A percentile compares a stretch with the other conserved stretches of the same genome.
These are phyloP conservation scores for Hymenoscyphus fructigenus DNA, from an alignment of 2,329 filamentous ascomycete species.

Conservation along the genomic window DNA sequence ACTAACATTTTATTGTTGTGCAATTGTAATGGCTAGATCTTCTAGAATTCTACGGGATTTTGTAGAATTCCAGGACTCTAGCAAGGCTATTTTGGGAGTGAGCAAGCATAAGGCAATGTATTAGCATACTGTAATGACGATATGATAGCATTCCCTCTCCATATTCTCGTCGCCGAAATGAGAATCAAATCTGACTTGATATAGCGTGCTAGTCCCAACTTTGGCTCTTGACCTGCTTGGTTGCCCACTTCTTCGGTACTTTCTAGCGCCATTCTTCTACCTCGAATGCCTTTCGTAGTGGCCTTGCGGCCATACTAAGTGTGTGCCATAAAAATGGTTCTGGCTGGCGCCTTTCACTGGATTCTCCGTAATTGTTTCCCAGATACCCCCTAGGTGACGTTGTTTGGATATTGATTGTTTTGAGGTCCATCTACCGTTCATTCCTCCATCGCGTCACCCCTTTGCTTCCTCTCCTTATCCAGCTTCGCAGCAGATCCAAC, in stretches of 20 bases:
- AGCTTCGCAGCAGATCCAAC: conserved; percentile 45
- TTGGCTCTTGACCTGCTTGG: neutral
- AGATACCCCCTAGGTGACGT: neutral
- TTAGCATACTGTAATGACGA: neutral
- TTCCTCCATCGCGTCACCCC: conserved; percentile 45
- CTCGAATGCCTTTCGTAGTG: neutral
- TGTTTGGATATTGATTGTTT: neutral
- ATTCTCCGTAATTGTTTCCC: neutral
- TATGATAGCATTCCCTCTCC: neutral
- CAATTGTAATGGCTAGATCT: neutral
- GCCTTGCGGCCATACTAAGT: neutral
- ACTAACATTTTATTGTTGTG: neutral
- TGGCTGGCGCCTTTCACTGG: neutral
- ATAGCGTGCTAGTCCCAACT: neutral
- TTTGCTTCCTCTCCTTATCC: conserved; percentile 36
- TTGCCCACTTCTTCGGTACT: neutral
- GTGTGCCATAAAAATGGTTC: neutral
- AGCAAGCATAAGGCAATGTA: neutral
- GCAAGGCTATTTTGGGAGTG: neutral
- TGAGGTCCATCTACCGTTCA: conserved; percentile 18
- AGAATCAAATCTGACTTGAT: neutral
- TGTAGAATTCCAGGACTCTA: neutral
- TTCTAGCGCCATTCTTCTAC: neutral
- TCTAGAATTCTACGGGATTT: neutral
- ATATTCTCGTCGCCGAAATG: neutral